Conservation (phyloP, 179 eudicot species). For the Amaranthus tricolor region DNA sequence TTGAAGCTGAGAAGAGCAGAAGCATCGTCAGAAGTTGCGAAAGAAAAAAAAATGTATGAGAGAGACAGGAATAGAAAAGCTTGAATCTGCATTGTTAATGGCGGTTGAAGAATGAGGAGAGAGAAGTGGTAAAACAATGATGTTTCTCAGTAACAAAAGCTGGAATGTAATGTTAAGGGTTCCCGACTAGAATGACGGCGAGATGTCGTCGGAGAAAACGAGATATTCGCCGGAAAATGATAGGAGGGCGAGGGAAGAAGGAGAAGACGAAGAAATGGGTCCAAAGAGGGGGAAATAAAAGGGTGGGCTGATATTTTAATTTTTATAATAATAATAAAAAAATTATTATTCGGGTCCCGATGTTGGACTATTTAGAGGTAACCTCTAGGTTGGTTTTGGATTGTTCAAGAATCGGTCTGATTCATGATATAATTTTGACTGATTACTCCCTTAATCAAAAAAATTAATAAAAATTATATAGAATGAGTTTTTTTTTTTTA, state of each 20-base stretch:
- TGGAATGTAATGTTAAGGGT: neutral
- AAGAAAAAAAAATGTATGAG: conserved; percentile 10
- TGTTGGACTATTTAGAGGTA: conserved; percentile 14
- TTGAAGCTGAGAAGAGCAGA: conserved; percentile 37
- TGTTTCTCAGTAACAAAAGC: neutral
- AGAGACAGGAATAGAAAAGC: neutral
- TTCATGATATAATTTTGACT: too few relatives aligned
- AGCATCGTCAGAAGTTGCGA: conserved; percentile 14
- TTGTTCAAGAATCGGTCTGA: too few relatives aligned
- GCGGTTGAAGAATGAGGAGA: neutral
- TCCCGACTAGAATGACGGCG: neutral
- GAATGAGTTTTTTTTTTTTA: too few relatives aligned
- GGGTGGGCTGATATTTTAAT: too few relatives aligned
- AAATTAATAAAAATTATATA: too few relatives aligned
- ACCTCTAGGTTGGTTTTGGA: too few relatives aligned
- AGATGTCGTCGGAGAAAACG: conserved; percentile 19
- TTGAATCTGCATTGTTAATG: conserved; percentile 23
- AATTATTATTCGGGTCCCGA: neutral
- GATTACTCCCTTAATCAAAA: too few relatives aligned
- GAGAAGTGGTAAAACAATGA: neutral
- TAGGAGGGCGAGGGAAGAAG: neutral
- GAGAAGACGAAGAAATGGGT: neutral
- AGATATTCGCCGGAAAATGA: conserved; percentile 19
- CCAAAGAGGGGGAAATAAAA: neutral
- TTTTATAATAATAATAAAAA: neutral